phyloP scores from a whole-genome alignment of 75 land plant genomes.

The Selaginella tamariscina region DNA sequence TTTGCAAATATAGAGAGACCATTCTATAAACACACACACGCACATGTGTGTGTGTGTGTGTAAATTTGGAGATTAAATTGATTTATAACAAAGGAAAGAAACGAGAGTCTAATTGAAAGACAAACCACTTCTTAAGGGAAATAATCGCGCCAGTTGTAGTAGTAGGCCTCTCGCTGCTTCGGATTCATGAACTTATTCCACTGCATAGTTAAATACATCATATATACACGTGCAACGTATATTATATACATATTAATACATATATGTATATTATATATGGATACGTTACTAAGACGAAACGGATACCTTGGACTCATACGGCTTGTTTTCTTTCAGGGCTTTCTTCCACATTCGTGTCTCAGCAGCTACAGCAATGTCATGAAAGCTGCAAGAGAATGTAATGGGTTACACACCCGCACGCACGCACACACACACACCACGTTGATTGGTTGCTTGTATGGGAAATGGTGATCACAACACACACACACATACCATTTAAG shows the following conservation, averaged over 20 bases:
- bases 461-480: not conserved
- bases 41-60: too few species aligned
- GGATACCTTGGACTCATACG: slow-evolving; percentile 37
- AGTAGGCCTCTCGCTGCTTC: slow-evolving; percentile 43
- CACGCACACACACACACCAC: not conserved
- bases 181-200: slow-evolving; percentile 51
- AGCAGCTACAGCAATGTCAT: slow-evolving; percentile 39
- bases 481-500: not conserved
- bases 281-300: not conserved
- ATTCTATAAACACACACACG: too few species aligned
- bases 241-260: too few species aligned
- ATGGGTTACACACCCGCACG: too few species aligned
- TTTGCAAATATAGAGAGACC: too few species aligned
- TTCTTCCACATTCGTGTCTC: slow-evolving; percentile 56
- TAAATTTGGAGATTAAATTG: too few species aligned
- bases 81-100: too few species aligned
- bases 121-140: slow-evolving; percentile 49
- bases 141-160: slow-evolving; percentile 50
- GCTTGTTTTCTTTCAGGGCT: slow-evolving; percentile 28
- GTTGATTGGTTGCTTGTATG: not conserved
- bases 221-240: too few species aligned
- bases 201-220: too few species aligned
- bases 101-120: too few species aligned
- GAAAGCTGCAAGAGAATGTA: slow-evolving; percentile 31
- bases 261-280: not conserved